Conservation (phyloP, 768 basidiomycete species). For the Rhodotorula graminis region DNA sequence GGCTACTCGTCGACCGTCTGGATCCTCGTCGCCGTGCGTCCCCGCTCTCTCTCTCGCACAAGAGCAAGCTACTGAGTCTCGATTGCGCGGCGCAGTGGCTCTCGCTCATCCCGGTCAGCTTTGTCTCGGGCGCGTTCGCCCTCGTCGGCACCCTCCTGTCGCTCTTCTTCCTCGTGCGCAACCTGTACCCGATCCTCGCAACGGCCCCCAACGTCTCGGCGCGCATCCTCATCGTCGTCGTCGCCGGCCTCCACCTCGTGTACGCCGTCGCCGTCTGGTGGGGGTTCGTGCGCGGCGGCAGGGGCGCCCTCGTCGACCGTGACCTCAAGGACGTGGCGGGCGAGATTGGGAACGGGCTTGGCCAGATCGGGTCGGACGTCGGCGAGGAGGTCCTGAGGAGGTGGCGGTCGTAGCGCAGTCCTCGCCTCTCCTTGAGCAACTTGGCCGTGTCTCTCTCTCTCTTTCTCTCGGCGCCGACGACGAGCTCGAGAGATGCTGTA, state of each 20-base stretch:
- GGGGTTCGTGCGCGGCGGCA: constrained; percentile 56
- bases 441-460: too few relatives aligned
- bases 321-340: constrained; percentile 6
- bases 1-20: constrained; percentile 68
- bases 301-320: constrained; percentile 4
- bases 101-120: constrained; percentile 24
- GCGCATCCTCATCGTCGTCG: constrained; percentile 70
- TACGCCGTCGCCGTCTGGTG: constrained; percentile 83
- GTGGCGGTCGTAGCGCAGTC: neutral
- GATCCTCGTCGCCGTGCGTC: constrained; percentile 78
- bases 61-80: too few relatives aligned
- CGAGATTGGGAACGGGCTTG: constrained; percentile 3
- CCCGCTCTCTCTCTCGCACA: too few relatives aligned
- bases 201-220: constrained; percentile 77
- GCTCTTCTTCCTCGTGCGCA: constrained; percentile 75
- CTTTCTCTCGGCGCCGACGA: too few relatives aligned
- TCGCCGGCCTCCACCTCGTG: constrained; percentile 69
- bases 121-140: constrained; percentile 50
- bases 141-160: constrained; percentile 69
- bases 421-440: neutral
- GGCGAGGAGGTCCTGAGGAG: neutral
- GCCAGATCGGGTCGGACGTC: neutral
- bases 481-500: too few relatives aligned
- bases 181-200: constrained; percentile 84
- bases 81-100: constrained; percentile 40